phyloP scores from a whole-genome alignment of 805 yeast genomes.

The Teunomyces stri region DNA sequence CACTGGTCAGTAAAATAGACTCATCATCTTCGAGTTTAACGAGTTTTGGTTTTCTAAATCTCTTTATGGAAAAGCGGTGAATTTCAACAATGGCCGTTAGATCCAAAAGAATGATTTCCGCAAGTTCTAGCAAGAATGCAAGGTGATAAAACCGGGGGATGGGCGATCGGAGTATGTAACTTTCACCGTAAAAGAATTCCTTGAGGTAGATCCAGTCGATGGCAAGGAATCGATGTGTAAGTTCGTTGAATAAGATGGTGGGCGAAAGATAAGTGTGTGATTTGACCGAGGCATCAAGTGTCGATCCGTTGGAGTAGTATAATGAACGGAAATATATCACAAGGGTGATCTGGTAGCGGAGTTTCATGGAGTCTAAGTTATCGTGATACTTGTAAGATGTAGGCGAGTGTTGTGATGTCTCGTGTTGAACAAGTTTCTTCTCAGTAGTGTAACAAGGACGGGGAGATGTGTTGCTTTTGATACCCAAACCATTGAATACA shows the following conservation, averaged over 20 bases:
- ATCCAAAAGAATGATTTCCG: slow-evolving; percentile 11
- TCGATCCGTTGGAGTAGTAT: slow-evolving; percentile 11
- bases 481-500: slow-evolving; percentile 27
- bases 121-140: slow-evolving; percentile 9
- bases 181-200: slow-evolving; percentile 12
- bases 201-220: slow-evolving; percentile 11
- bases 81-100: slow-evolving; percentile 12
- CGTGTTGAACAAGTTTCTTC: slow-evolving; percentile 19
- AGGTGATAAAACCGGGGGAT: slow-evolving; percentile 8
- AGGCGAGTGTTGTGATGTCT: slow-evolving; percentile 8
- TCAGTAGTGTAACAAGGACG: slow-evolving; percentile 28
- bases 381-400: slow-evolving; percentile 15
- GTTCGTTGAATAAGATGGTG: slow-evolving; percentile 10
- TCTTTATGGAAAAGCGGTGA: slow-evolving; percentile 5
- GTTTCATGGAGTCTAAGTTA: slow-evolving; percentile 25
- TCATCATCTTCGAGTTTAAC: not conserved
- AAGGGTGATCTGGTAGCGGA: slow-evolving; percentile 21
- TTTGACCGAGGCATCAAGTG: slow-evolving; percentile 4
- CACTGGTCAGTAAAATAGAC: not conserved
- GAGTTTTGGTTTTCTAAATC: not conserved
- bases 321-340: slow-evolving; percentile 18
- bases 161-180: not conserved
- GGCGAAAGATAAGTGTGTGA: slow-evolving; percentile 9
- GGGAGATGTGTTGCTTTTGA: slow-evolving; percentile 14
- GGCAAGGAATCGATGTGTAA: slow-evolving; percentile 9